Conservation (phyloP, 345 rosid species). For the Citrus australasica region DNA sequence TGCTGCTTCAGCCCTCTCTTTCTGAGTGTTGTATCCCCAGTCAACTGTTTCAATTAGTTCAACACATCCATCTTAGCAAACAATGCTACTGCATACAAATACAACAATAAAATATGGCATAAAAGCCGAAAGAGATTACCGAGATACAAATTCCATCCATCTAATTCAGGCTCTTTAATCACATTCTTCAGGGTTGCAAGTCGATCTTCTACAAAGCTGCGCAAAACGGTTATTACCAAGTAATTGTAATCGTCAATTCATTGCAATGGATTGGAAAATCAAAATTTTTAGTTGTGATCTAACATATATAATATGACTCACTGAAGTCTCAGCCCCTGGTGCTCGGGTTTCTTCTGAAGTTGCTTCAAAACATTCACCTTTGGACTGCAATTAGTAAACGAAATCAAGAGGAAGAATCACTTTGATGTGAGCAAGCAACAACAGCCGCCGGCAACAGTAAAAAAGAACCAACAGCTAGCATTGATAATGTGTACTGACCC, state of each 20-base stretch:
- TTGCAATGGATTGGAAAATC: too few species aligned
- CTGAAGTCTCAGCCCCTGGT: constrained; percentile 69
- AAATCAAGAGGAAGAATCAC: not conserved
- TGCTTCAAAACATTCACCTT: constrained; percentile 83
- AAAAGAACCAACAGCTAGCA: not conserved
- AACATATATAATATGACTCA: constrained; percentile 21
- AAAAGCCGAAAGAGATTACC: constrained; percentile 31
- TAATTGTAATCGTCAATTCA: too few species aligned
- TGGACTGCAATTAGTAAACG: constrained; percentile 34
- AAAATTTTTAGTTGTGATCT: too few species aligned
- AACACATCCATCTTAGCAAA: constrained; percentile 3
- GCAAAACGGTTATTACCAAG: not conserved
- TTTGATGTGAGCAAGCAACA: not conserved
- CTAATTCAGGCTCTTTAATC: constrained; percentile 76
- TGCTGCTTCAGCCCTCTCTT: constrained; percentile 58
- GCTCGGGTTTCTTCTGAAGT: constrained; percentile 74
- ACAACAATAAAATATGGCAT: not conserved
- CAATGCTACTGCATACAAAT: not conserved
- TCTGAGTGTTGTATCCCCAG: constrained; percentile 85
- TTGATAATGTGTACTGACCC: too few species aligned
- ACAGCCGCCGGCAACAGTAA: not conserved
- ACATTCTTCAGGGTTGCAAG: constrained; percentile 89
- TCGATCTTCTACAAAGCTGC: constrained; percentile 91
- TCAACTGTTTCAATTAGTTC: constrained; percentile 34
- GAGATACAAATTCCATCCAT: constrained; percentile 81